Evolutionary conservation across 2,329 filamentous ascomycete genomes (phyloP), one percentile per base, ranked within the genome.

Genomic region (Didymellaceae sp.): DNA sequence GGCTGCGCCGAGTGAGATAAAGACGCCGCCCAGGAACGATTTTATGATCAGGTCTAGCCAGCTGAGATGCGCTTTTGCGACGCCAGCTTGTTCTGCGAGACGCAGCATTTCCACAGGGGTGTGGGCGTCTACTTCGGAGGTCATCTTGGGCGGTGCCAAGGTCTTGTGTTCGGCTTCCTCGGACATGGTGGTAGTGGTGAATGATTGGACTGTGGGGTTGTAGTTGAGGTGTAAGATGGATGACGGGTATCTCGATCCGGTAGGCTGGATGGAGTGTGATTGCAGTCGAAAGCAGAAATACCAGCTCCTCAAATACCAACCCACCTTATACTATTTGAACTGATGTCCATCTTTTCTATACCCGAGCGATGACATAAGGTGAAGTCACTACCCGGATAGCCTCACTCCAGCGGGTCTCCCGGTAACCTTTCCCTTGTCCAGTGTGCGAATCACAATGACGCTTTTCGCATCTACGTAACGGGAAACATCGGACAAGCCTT

Each of bases 1-100:
- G 34, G 70, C 71, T 6, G 65, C 69, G 11, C 67, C 67, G 11
- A 68, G 64, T 39, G 73, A 71, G 10, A 72, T 66, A 17, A 71
- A 71, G 31, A 70, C 60, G 25, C 61, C 63, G 9, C 59, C 65
- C 2, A 66, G 58, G 7, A 64, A 54, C 14, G 70, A 70, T 45
- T 74, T 71, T 52, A 74, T 62, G 41, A 48, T 55, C 33, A 65
- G 63, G 31, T 73, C 54, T 35, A 71, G 66, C 50, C 65, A 63
- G 46, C 57, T 63, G 41, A 73, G 39, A n/a, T 62, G 42, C 9
- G 59, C 26, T 51, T 58, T 60, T 13, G 54, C 55, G 14, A 60
- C 38, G 14, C 52, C 55, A 14, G 55, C 48, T 30, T 47, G 33
- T 24, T 54, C 45, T 2, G 45, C 34, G 5, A 60, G 52, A 11